phyloP scores from a whole-genome alignment of 2,329 filamentous ascomycete species.

The Westerdykella aurantiaca region DNA sequence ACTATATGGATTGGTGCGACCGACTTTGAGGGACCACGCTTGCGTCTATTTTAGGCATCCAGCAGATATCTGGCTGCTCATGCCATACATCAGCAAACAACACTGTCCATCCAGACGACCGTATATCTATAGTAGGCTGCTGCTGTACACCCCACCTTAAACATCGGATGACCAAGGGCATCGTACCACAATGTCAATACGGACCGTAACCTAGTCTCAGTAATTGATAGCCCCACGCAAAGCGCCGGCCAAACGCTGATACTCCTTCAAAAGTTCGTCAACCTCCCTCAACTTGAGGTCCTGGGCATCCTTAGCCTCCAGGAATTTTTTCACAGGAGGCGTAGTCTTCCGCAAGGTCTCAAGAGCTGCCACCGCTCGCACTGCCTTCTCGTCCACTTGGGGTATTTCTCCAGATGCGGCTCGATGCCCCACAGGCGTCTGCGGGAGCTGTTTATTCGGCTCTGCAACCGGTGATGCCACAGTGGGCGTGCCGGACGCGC shows the following conservation, averaged over 20 bases:
- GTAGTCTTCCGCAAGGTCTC: constrained; percentile 42
- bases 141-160: neutral
- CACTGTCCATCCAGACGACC: too few relatives aligned
- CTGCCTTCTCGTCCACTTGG: constrained; percentile 27
- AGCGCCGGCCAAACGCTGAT: constrained; percentile 41
- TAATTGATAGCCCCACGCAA: constrained; percentile 40
- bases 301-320: constrained; percentile 42
- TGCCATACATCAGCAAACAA: too few relatives aligned
- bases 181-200: too few relatives aligned
- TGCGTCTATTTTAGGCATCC: too few relatives aligned
- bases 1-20: too few relatives aligned
- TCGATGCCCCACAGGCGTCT: constrained; percentile 16
- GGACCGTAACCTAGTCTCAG: constrained; percentile 5
- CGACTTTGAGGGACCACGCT: too few relatives aligned
- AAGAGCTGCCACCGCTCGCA: constrained; percentile 40
- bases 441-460: constrained; percentile 24
- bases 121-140: too few relatives aligned
- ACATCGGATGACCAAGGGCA: too few relatives aligned
- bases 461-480: constrained; percentile 36
- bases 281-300: constrained; percentile 46
- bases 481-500: constrained; percentile 37
- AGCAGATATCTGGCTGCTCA: too few relatives aligned
- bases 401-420: constrained; percentile 17
- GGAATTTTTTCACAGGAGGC: constrained; percentile 44
- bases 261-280: constrained; percentile 42